These are phyloP conservation scores for Kodamaea hsintzibuensis DNA, from an alignment of 805 yeast species.

Conservation along the genomic window DNA sequence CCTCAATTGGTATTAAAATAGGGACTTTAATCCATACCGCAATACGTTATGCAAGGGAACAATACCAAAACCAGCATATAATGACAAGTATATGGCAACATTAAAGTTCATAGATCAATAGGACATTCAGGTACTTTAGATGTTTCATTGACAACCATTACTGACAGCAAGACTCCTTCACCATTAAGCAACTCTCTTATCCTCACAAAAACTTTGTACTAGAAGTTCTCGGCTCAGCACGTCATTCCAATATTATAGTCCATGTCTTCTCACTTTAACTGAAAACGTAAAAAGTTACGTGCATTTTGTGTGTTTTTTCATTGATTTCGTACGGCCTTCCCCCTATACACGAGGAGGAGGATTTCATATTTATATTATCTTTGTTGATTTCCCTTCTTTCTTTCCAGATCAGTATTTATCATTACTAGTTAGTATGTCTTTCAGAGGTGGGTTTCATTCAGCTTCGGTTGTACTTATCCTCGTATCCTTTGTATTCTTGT, in stretches of 20 bases:
- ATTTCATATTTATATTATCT: neutral
- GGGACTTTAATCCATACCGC: neutral
- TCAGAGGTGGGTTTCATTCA: constrained; percentile 35
- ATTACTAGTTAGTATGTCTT: constrained; percentile 12
- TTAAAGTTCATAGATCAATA: neutral
- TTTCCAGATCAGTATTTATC: neutral
- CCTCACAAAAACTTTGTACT: no score
- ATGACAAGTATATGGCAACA: neutral
- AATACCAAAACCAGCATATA: neutral
- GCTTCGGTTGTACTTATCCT: constrained; percentile 44
- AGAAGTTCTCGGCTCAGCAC: no score
- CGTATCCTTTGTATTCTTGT: constrained; percentile 60
- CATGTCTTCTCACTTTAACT: no score
- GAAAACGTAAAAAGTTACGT: no score
- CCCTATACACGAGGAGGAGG: constrained; percentile 3
- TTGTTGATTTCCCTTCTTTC: neutral
- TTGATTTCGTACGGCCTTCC: constrained; percentile 6
- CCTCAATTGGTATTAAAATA: neutral
- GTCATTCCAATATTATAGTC: no score
- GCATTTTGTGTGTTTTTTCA: neutral
- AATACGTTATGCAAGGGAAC: neutral
- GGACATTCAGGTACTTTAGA: neutral
- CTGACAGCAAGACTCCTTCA: neutral
- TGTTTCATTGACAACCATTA: neutral
- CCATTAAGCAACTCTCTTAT: no score